These are phyloP conservation scores for Vitis amurensis DNA, from an alignment of 164 flowering plant species.

Conservation along the genomic window DNA sequence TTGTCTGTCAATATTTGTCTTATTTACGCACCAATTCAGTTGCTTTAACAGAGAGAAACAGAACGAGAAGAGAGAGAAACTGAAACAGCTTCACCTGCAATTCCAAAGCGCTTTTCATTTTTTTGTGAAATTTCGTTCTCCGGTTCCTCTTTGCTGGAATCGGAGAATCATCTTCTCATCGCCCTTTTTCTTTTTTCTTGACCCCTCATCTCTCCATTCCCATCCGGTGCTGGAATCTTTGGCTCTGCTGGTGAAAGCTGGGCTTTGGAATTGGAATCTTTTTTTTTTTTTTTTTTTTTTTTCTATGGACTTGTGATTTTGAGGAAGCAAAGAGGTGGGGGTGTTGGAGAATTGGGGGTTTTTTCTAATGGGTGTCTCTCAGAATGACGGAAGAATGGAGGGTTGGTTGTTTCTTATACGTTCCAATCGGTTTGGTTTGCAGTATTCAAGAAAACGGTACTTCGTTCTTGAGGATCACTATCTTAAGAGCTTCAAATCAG, in stretches of 20 bases:
- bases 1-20: slow-evolving; percentile 17
- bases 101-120: neutral
- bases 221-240: neutral
- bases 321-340: slow-evolving; percentile 8
- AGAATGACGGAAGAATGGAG: slow-evolving; percentile 57
- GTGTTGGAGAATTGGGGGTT: neutral
- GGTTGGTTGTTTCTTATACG: slow-evolving; percentile 84
- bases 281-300: neutral
- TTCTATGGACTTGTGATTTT: slow-evolving; percentile 9
- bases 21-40: slow-evolving; percentile 6
- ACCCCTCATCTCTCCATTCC: neutral
- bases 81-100: neutral
- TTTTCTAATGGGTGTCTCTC: slow-evolving; percentile 31
- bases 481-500: slow-evolving; percentile 66
- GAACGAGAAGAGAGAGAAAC: slow-evolving; percentile 11
- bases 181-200: neutral
- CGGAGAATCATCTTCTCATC: slow-evolving; percentile 32
- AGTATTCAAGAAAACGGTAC: slow-evolving; percentile 72
- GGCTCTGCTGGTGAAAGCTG: neutral
- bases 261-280: slow-evolving; percentile 6
- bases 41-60: slow-evolving; percentile 6
- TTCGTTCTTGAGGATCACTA: slow-evolving; percentile 63
- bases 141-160: slow-evolving; percentile 36
- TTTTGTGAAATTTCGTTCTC: slow-evolving; percentile 27
- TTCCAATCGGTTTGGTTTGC: slow-evolving; percentile 65